phyloP scores from a whole-genome alignment of 192 early-diverging fungal species.

The Backusella luteola region DNA sequence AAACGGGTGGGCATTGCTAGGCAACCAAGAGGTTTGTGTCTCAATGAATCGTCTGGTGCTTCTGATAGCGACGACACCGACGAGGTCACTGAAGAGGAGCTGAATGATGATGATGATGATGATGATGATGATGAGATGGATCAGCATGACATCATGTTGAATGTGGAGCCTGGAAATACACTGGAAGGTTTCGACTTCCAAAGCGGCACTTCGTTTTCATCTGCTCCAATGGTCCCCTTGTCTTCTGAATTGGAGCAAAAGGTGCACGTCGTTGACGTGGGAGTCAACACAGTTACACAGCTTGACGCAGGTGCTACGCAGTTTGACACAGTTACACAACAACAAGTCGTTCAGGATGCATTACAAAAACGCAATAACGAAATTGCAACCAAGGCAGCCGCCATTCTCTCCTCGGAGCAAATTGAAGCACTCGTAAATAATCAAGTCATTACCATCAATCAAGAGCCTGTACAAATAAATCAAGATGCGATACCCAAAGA shows the following conservation, averaged over 20 bases:
- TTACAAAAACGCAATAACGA: not conserved
- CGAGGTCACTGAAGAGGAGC: not conserved
- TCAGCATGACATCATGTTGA: not conserved
- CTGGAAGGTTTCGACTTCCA: not conserved
- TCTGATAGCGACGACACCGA: not conserved
- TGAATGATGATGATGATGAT: not conserved
- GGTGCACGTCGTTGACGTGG: slow-evolving; percentile 10
- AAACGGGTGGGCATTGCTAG: slow-evolving; percentile 3
- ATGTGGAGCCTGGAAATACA: not conserved
- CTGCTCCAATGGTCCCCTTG: slow-evolving; percentile 10
- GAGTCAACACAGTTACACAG: slow-evolving; percentile 15
- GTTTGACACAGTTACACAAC: not conserved
- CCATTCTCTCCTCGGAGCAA: not conserved
- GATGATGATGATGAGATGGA: not conserved
- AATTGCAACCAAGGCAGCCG: not conserved
- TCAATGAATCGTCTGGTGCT: slow-evolving; percentile 6
- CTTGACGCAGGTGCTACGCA: not conserved
- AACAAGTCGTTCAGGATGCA: not conserved
- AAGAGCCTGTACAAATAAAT: not conserved
- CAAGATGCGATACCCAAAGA: not conserved
- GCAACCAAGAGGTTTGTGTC: slow-evolving; percentile 8
- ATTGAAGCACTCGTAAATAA: not conserved
- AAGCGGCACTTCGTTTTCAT: not conserved
- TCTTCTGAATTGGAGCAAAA: slow-evolving; percentile 20
- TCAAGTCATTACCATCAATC: not conserved